Conservation (phyloP, 495 filamentous ascomycete species). For the Lophium mytilinum region DNA sequence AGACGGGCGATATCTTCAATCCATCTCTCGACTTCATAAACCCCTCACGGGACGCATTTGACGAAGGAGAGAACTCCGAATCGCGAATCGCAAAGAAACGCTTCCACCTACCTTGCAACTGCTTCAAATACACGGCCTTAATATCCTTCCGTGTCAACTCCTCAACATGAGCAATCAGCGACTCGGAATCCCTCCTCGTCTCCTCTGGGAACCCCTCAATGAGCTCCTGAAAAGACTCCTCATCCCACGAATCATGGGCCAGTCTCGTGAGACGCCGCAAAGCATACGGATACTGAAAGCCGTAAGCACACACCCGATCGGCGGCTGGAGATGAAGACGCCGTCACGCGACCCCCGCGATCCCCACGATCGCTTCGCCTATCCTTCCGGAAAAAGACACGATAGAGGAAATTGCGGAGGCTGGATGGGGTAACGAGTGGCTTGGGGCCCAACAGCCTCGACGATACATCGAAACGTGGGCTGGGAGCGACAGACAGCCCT, state of each 20-base stretch:
- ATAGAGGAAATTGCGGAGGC: slow-evolving; percentile 1
- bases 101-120: slow-evolving; percentile 45
- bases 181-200: slow-evolving; percentile 40
- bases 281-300: slow-evolving; percentile 60
- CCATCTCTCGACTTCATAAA: no score
- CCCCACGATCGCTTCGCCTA: background rate
- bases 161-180: slow-evolving; percentile 49
- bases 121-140: slow-evolving; percentile 61
- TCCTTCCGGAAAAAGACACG: background rate
- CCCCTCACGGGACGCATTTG: no score
- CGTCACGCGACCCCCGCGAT: background rate
- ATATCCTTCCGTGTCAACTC: slow-evolving; percentile 58
- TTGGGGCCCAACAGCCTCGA: slow-evolving; percentile 1
- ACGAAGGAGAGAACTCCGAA: background rate
- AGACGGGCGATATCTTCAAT: no score
- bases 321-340: background rate
- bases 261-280: slow-evolving; percentile 50
- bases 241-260: slow-evolving; percentile 52
- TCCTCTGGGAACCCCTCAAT: slow-evolving; percentile 55
- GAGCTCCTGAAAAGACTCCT: slow-evolving; percentile 48
- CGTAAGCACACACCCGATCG: background rate
- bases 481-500: slow-evolving; percentile 17
- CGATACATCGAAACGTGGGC: background rate
- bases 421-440: slow-evolving; percentile 21
- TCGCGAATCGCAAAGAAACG: background rate